Evolutionary conservation across 1,139 yeast species (phyloP).

Genomic region (Arxiozyma bovina): DNA sequence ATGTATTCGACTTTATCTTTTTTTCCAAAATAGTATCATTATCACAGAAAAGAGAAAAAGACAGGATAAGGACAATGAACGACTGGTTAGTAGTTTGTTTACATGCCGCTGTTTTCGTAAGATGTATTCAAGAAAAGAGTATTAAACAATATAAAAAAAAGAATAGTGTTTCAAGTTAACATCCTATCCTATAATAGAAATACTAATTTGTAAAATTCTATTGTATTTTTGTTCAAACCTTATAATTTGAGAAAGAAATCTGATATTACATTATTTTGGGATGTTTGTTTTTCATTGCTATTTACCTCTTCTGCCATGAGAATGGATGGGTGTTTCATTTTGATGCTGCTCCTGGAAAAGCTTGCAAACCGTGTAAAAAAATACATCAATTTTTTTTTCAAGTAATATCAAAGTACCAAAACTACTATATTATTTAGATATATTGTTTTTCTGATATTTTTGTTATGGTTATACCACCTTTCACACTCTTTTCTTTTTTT

Average conservation of each 20-base stretch:
- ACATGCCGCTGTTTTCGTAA: background rate
- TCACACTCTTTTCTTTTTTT: too few species aligned
- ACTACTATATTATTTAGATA: background rate
- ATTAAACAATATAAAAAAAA: background rate
- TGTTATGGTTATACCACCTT: background rate
- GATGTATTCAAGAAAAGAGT: too few species aligned
- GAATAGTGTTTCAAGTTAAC: too few species aligned
- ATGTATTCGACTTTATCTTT: background rate
- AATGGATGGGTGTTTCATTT: background rate
- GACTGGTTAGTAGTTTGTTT: background rate
- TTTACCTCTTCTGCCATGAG: background rate
- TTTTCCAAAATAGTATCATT: too few species aligned
- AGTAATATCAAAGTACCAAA: background rate
- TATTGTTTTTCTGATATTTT: background rate
- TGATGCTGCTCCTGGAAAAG: background rate
- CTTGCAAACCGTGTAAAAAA: constrained; percentile 2
- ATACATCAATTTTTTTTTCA: constrained; percentile 1
- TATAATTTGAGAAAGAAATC: background rate
- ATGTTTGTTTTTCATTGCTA: background rate
- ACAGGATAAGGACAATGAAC: background rate
- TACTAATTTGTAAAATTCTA: too few species aligned
- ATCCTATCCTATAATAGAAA: background rate
- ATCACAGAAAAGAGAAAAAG: background rate
- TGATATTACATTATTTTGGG: too few species aligned
- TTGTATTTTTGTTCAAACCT: background rate